Conservation (phyloP, 108 stramenopile species). For the Chaetoceros tenuissimus region DNA sequence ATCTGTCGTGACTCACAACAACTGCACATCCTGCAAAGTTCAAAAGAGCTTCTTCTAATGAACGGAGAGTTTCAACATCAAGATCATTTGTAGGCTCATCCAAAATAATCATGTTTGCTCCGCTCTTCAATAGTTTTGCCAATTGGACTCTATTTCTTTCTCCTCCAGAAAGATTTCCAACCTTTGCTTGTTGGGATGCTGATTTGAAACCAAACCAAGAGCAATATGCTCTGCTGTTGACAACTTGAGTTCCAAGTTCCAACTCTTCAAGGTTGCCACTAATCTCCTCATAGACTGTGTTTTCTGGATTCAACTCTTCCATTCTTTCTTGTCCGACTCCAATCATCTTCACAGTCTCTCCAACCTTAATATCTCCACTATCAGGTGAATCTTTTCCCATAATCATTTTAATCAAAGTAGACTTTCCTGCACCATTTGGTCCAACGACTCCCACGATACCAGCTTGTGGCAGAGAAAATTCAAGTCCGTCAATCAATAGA, state of each 20-base stretch:
- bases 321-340: constrained; percentile 91
- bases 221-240: constrained; percentile 81
- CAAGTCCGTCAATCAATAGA: constrained; percentile 74
- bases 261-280: constrained; percentile 75
- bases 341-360: constrained; percentile 83
- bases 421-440: constrained; percentile 70
- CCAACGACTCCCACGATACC: constrained; percentile 90
- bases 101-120: constrained; percentile 81
- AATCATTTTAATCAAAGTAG: constrained; percentile 86
- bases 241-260: constrained; percentile 68
- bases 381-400: constrained; percentile 77
- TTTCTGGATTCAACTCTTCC: constrained; percentile 72
- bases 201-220: constrained; percentile 90
- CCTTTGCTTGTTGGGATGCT: constrained; percentile 76
- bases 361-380: constrained; percentile 66
- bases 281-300: constrained; percentile 89
- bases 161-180: constrained; percentile 82
- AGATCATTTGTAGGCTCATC: constrained; percentile 96
- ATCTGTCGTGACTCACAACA: constrained; percentile 93
- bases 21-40: constrained; percentile 91
- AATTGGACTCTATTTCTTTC: constrained; percentile 91
- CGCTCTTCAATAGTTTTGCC: constrained; percentile 81
- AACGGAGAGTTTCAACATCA: constrained; percentile 83
- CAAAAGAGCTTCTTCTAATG: constrained; percentile 87
- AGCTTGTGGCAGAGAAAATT: constrained; percentile 80